Evolutionary conservation across 2,329 filamentous ascomycete genomes (phyloP).

Genomic region (Neonectria punicea): DNA sequence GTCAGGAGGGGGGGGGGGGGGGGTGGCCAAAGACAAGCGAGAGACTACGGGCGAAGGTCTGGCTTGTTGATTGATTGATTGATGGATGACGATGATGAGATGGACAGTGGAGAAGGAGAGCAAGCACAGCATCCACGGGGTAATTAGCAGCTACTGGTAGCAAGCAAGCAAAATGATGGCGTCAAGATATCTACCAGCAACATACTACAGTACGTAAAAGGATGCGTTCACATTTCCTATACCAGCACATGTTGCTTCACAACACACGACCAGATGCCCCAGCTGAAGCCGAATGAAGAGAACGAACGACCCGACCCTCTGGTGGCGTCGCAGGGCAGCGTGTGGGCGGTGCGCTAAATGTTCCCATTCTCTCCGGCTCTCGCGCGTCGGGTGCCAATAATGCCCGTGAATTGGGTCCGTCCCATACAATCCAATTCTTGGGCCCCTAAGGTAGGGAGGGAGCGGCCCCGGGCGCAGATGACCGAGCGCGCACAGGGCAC

Average conservation of each 20-base stretch:
- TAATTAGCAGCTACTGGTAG: neutral
- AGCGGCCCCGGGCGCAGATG: constrained; percentile 44
- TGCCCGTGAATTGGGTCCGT: neutral
- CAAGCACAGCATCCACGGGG: neutral
- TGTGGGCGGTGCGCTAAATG: constrained; percentile 3
- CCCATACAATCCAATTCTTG: constrained; percentile 8
- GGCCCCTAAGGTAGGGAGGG: constrained; percentile 21
- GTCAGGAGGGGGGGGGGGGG: constrained; percentile 31
- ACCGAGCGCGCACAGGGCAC: constrained; percentile 45
- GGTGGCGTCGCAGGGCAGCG: constrained; percentile 2
- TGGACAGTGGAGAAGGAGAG: constrained; percentile 14
- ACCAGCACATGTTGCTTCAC: neutral
- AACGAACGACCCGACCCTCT: neutral
- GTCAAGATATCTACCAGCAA: neutral
- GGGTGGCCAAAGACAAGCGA: constrained; percentile 10
- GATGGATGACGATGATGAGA: constrained; percentile 9
- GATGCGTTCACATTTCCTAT: neutral
- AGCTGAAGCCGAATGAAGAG: neutral
- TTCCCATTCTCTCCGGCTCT: neutral
- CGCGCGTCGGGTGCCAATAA: too few relatives aligned
- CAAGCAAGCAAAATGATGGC: constrained; percentile 6
- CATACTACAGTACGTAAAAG: too few relatives aligned
- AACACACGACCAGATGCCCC: constrained; percentile 8
- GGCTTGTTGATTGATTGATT: neutral
- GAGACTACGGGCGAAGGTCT: neutral